Percentiles rank a stretch among this genome's conserved stretches.
Conservation (phyloP, 2,329 filamentous ascomycete genomes). For the Cladobotryum mycophilum region DNA sequence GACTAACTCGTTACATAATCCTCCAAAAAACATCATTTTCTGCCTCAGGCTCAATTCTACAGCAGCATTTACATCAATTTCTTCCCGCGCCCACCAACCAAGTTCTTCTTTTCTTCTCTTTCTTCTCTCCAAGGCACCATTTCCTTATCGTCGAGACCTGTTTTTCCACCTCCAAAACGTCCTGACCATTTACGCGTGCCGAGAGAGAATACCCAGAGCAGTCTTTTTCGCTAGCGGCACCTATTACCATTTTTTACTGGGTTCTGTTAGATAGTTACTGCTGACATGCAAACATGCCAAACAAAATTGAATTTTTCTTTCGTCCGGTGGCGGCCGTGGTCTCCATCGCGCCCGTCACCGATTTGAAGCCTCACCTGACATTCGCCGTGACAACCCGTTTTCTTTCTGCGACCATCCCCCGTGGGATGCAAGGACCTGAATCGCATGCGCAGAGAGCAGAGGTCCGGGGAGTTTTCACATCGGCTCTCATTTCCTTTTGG, state of each 20-base stretch:
- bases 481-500: slow-evolving; percentile 9
- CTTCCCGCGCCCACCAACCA: neutral
- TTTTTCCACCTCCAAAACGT: slow-evolving; percentile 61
- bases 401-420: neutral
- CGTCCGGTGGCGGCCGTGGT: neutral
- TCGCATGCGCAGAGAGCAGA: no score
- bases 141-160: slow-evolving; percentile 94
- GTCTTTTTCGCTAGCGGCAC: slow-evolving; percentile 98
- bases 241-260: slow-evolving; percentile 62
- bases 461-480: neutral
- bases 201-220: slow-evolving; percentile 63
- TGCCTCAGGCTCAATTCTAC: slow-evolving; percentile 20
- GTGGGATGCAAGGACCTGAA: neutral
- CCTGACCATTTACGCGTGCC: slow-evolving; percentile 90
- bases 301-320: neutral
- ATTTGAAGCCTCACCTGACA: no score
- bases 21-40: no score
- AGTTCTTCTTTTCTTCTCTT: slow-evolving; percentile 25
- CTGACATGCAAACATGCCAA: slow-evolving; percentile 52
- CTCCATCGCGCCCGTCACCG: neutral
- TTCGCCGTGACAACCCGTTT: neutral
- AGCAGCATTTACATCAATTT: neutral
- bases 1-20: no score
- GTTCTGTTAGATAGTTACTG: slow-evolving; percentile 96
- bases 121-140: slow-evolving; percentile 56